Evolutionary conservation across 768 basidiomycete genomes (phyloP), one percentile per base, ranked within the genome.

Genomic region (Tulasnella sp.): DNA sequence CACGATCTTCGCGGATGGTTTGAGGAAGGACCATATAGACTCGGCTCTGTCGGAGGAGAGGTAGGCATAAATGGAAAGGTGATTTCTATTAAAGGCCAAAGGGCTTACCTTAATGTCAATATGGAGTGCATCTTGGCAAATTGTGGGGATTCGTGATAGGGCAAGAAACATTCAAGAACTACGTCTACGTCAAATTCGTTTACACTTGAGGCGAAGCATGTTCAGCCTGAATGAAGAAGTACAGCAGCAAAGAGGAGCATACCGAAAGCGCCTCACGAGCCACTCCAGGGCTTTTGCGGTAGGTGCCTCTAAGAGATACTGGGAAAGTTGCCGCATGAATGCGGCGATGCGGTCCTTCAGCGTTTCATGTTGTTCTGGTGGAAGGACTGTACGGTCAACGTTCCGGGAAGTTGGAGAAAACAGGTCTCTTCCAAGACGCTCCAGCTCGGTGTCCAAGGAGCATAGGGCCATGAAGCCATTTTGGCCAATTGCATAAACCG

Each of bases 211-310:
- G 6, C 49, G 34, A 52, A 2, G 36, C 79, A 15, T 67, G 76
- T 67, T 45, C 79, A 45, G 74, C 25, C 14, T 11, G 1, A 34
- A 0, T 40, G n/a, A 17, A 39, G 58, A 31, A 37, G 31, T 2
- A 3, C 11, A 7, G 34, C 11, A n/a, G 39, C 14, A 17, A 31
- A 52, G 34, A 58, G 12, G 12, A 19, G 77, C 89, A 54, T 79
- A 94, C 96, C 96, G 90, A 83, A 98, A 97, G 76, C 96, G 86
- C 80, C 93, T 86, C 3, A 99, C 94, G 34, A 99, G 87, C 97
- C 97, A 99, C 81, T 99, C 97, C 36, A 99, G 81, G 11, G 93
- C 88, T 82, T 92, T 95, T 25, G 90, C 91, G 0, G 93, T 88
- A 0, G 94, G 92, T 40, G 88, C 85, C 52, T 97, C 91, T 84